Percentiles rank a stretch among this genome's conserved stretches.
phyloP scores from a whole-genome alignment of 129 eudicot species.

The Lactuca sativa region DNA sequence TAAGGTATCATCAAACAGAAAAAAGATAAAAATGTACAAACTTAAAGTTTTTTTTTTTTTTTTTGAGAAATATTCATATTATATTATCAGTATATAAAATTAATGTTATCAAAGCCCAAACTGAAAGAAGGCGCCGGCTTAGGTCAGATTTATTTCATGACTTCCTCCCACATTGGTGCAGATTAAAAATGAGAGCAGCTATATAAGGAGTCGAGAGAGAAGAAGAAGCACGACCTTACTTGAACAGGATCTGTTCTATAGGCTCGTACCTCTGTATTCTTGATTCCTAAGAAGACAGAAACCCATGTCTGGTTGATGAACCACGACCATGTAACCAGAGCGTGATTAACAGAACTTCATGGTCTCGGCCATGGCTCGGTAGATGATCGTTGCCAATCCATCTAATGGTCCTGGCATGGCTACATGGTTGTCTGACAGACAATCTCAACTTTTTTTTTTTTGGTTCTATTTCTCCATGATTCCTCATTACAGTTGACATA shows the following conservation, averaged over 20 bases:
- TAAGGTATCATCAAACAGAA: too few species aligned
- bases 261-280: conserved; percentile 86
- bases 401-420: not conserved
- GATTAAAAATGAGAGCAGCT: not conserved
- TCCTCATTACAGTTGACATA: too few species aligned
- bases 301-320: conserved; percentile 68
- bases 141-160: not conserved
- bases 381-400: not conserved
- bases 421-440: conserved; percentile 10
- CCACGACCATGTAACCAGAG: not conserved
- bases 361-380: not conserved
- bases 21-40: too few species aligned
- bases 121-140: not conserved
- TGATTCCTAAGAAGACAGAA: conserved; percentile 66
- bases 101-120: not conserved
- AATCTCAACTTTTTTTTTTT: too few species aligned
- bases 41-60: too few species aligned
- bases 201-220: not conserved
- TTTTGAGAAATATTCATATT: too few species aligned
- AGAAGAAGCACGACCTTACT: conserved; percentile 58
- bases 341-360: not conserved
- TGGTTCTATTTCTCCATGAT: too few species aligned
- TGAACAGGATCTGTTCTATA: conserved; percentile 92
- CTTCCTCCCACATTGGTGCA: not conserved
- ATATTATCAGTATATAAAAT: too few species aligned